Conservation (phyloP, 768 basidiomycete species). For the Royoungia palumana region DNA sequence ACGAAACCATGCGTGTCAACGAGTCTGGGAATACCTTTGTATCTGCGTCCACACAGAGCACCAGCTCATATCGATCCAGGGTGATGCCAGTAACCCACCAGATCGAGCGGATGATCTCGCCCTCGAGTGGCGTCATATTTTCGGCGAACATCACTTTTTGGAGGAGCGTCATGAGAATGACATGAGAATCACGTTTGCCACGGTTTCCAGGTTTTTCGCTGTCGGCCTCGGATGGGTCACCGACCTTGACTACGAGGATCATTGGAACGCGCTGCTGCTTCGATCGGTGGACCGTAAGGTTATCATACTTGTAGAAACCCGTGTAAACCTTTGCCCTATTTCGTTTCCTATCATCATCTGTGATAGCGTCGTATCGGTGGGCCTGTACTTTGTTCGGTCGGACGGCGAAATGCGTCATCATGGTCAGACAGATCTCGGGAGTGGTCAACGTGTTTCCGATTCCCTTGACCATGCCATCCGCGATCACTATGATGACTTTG, state of each 20-base stretch:
- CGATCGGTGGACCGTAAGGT: constrained; percentile 79
- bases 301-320: constrained; percentile 94
- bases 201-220: constrained; percentile 97
- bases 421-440: constrained; percentile 87
- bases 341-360: constrained; percentile 97
- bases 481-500: constrained; percentile 92
- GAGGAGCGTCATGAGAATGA: constrained; percentile 95
- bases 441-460: constrained; percentile 86
- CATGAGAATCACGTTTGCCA: constrained; percentile 98
- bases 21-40: constrained; percentile 99
- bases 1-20: constrained; percentile 90
- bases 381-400: constrained; percentile 81
- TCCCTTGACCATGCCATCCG: constrained; percentile 98
- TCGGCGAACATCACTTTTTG: constrained; percentile 99
- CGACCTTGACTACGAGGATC: constrained; percentile 91
- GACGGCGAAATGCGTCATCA: constrained; percentile 96
- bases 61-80: constrained; percentile 93
- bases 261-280: constrained; percentile 98
- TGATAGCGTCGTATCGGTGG: constrained; percentile 96
- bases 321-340: constrained; percentile 99
- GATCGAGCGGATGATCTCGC: constrained; percentile 98
- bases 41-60: constrained; percentile 95
- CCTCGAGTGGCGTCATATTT: constrained; percentile 99
- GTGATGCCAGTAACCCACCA: constrained; percentile 95
- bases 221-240: constrained; percentile 84